A percentile compares a stretch with the other conserved stretches of the same genome.
Evolutionary conservation across 495 filamentous ascomycete species (phyloP).

Genomic region (Penicillium ochrochloron): DNA sequence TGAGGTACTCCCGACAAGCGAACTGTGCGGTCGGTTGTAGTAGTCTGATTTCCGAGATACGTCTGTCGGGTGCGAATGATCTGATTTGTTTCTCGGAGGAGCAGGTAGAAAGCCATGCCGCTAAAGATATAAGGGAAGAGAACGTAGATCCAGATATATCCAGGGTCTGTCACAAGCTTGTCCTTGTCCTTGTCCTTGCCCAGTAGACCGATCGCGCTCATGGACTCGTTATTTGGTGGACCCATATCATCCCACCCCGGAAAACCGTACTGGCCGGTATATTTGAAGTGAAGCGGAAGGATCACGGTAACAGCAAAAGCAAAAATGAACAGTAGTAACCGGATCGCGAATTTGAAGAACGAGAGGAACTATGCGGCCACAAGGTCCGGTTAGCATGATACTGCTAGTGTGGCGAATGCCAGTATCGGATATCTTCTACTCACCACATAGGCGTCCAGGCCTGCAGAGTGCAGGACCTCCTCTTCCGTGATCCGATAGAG

Average conservation of each 20-base stretch:
- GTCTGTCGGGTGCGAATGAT: slow-evolving; percentile 86
- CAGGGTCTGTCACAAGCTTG: slow-evolving; percentile 36
- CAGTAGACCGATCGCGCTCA: slow-evolving; percentile 13
- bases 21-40: slow-evolving; percentile 92
- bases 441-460: slow-evolving; percentile 93
- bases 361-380: slow-evolving; percentile 71
- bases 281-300: slow-evolving; percentile 81
- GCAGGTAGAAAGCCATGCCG: slow-evolving; percentile 76
- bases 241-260: slow-evolving; percentile 45
- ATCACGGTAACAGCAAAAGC: slow-evolving; percentile 81
- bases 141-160: slow-evolving; percentile 92
- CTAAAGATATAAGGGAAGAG: slow-evolving; percentile 92
- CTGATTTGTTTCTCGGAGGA: slow-evolving; percentile 77
- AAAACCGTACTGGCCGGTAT: slow-evolving; percentile 52
- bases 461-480: slow-evolving; percentile 86
- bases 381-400: slow-evolving; percentile 9
- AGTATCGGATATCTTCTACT: slow-evolving; percentile 33
- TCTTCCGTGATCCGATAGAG: slow-evolving; percentile 89
- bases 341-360: slow-evolving; percentile 93
- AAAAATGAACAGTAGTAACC: slow-evolving; percentile 76
- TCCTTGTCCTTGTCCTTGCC: slow-evolving; percentile 40
- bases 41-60: slow-evolving; percentile 90
- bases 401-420: neutral
- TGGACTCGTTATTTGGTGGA: slow-evolving; percentile 21
- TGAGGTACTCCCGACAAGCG: slow-evolving; percentile 85